phyloP scores from a whole-genome alignment of 2,329 filamentous ascomycete species.

The Rutstroemia sp. region DNA sequence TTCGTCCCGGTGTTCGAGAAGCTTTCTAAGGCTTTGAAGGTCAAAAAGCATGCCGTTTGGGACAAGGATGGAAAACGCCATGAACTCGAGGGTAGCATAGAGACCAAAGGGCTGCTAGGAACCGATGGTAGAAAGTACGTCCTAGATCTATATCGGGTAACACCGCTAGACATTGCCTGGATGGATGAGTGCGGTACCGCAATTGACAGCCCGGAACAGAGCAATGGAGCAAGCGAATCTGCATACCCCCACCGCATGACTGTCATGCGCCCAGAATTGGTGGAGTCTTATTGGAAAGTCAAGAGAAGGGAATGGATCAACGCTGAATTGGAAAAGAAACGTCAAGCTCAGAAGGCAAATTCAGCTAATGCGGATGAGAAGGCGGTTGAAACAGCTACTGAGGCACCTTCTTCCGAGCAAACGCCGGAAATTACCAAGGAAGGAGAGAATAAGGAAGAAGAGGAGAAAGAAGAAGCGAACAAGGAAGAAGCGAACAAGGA shows the following conservation, averaged over 20 bases:
- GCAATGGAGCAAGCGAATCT: constrained; percentile 19
- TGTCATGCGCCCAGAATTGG: constrained; percentile 79
- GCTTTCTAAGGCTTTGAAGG: constrained; percentile 80
- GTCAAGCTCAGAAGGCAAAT: constrained; percentile 31
- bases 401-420: neutral
- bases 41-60: constrained; percentile 96
- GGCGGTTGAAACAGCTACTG: constrained; percentile 15
- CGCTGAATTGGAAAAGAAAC: constrained; percentile 62
- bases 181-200: constrained; percentile 66
- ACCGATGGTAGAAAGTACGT: constrained; percentile 97
- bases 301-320: constrained; percentile 89
- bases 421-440: too few relatives aligned
- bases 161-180: constrained; percentile 85
- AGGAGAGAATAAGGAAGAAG: too few relatives aligned
- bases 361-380: constrained; percentile 30
- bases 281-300: constrained; percentile 75
- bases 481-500: too few relatives aligned
- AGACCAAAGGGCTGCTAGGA: constrained; percentile 95
- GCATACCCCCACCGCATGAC: constrained; percentile 93
- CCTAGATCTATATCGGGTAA: constrained; percentile 92
- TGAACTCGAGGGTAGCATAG: constrained; percentile 89
- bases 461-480: too few relatives aligned
- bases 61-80: constrained; percentile 90
- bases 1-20: constrained; percentile 82
- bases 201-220: constrained; percentile 29